A percentile compares a stretch with the other conserved stretches of the same genome.
These are phyloP conservation scores for Oidium heveae DNA, from an alignment of 2,329 filamentous ascomycete species.

Conservation along the genomic window DNA sequence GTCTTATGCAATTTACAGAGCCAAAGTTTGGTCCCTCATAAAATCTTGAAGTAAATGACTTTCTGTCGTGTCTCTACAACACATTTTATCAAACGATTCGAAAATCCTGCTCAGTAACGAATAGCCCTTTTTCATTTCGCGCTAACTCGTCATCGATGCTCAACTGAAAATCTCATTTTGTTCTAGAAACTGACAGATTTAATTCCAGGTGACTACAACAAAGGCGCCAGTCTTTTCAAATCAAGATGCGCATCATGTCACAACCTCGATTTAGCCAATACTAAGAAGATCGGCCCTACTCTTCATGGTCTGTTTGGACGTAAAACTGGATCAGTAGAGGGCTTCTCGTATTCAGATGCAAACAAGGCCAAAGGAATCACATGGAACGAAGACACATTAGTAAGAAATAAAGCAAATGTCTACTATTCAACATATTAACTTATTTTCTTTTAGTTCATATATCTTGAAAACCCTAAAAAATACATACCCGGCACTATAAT, in stretches of 20 bases:
- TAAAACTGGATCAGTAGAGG: slow-evolving; percentile 72
- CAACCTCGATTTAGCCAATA: slow-evolving; percentile 69
- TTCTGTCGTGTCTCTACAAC: too few species aligned
- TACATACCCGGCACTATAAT: slow-evolving; percentile 99
- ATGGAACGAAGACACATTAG: slow-evolving; percentile 70
- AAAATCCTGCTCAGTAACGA: too few species aligned
- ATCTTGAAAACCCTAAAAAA: slow-evolving; percentile 99
- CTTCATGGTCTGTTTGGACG: slow-evolving; percentile 95
- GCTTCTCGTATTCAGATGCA: slow-evolving; percentile 95
- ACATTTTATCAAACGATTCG: too few species aligned
- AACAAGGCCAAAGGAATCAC: slow-evolving; percentile 91
- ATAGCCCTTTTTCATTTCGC: too few species aligned
- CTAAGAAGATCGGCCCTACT: slow-evolving; percentile 95
- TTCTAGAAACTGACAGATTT: too few species aligned
- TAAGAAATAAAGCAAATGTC: slow-evolving; percentile 19
- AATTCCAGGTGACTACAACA: slow-evolving; percentile 57
- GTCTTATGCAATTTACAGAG: too few species aligned
- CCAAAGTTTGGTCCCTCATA: too few species aligned
- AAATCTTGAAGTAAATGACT: too few species aligned
- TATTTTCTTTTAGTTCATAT: slow-evolving; percentile 43
- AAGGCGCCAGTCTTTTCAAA: slow-evolving; percentile 98
- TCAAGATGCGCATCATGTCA: slow-evolving; percentile 97
- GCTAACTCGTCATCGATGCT: too few species aligned
- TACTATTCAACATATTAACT: not conserved
- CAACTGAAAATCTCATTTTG: too few species aligned